Evolutionary conservation across 208 protist species (phyloP).

Genomic region (Kentomonas sorsogonicus): DNA sequence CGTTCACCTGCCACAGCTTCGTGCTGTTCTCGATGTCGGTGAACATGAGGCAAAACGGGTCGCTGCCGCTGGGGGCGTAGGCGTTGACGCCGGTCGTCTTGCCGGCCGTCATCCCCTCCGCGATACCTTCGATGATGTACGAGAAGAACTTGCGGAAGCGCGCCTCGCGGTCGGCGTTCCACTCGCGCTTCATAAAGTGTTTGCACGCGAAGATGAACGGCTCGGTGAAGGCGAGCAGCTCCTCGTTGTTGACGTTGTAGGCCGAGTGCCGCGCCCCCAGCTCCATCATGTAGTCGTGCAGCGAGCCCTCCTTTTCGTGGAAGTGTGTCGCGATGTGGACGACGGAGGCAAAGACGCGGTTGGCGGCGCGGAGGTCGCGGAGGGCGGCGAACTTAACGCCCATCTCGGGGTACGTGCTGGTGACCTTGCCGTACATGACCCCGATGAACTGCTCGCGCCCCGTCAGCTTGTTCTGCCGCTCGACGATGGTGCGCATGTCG

Average conservation of each 20-base stretch:
- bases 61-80: constrained; percentile 28
- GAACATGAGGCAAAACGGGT: constrained; percentile 56
- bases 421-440: constrained; percentile 65
- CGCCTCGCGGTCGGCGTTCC: constrained; percentile 58
- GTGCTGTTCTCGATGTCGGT: constrained; percentile 82
- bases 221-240: constrained; percentile 42
- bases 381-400: constrained; percentile 50
- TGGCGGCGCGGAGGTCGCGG: constrained; percentile 39
- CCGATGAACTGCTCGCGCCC: constrained; percentile 46
- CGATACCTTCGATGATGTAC: constrained; percentile 42
- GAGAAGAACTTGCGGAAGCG: constrained; percentile 52
- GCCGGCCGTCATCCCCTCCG: constrained; percentile 35
- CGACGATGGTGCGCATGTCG: constrained; percentile 47
- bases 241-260: constrained; percentile 47
- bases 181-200: constrained; percentile 63
- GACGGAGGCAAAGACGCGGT: constrained; percentile 44
- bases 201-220: constrained; percentile 68
- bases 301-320: constrained; percentile 24
- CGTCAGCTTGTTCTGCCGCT: constrained; percentile 41
- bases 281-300: constrained; percentile 54
- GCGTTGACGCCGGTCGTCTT: constrained; percentile 33
- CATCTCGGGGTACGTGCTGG: constrained; percentile 52
- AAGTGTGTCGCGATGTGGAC: constrained; percentile 43
- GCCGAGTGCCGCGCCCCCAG: constrained; percentile 42
- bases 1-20: constrained; percentile 63